phyloP scores from a whole-genome alignment of 2,329 filamentous ascomycete genomes.

The Phialemoniopsis sp. region DNA sequence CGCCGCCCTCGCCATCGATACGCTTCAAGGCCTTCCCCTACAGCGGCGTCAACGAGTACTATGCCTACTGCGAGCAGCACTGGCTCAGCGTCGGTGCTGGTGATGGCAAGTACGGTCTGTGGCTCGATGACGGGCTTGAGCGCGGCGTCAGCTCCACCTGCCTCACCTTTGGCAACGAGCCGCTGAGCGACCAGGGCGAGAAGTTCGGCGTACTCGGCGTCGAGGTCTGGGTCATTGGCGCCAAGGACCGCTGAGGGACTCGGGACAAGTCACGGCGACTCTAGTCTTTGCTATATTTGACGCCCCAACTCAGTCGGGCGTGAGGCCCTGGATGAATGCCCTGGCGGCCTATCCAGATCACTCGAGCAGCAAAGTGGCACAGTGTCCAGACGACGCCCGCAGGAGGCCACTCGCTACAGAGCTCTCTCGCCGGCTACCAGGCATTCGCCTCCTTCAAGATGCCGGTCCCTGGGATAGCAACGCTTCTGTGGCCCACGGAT shows the following conservation, averaged over 20 bases:
- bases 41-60: slow-evolving; percentile 92
- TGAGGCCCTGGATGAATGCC: too few relatives aligned
- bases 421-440: too few relatives aligned
- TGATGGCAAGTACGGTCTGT: slow-evolving; percentile 88
- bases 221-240: slow-evolving; percentile 88
- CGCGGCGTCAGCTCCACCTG: slow-evolving; percentile 79
- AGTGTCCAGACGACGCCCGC: too few relatives aligned
- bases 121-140: slow-evolving; percentile 84
- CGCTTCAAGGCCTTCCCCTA: slow-evolving; percentile 98
- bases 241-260: slow-evolving; percentile 8
- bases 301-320: too few relatives aligned
- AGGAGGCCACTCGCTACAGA: too few relatives aligned
- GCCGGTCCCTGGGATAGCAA: too few relatives aligned
- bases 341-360: too few relatives aligned
- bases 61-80: slow-evolving; percentile 84
- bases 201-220: slow-evolving; percentile 91
- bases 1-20: slow-evolving; percentile 67
- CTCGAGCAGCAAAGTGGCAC: too few relatives aligned
- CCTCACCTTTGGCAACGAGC: slow-evolving; percentile 92
- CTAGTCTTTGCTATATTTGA: too few relatives aligned
- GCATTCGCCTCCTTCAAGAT: too few relatives aligned
- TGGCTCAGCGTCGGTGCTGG: slow-evolving; percentile 85
- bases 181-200: slow-evolving; percentile 83
- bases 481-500: too few relatives aligned
- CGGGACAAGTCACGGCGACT: too few relatives aligned